Base-by-base conservation (phyloP, 371 early-diverging fungal genomes). In the Mortierella sp. region DNA sequence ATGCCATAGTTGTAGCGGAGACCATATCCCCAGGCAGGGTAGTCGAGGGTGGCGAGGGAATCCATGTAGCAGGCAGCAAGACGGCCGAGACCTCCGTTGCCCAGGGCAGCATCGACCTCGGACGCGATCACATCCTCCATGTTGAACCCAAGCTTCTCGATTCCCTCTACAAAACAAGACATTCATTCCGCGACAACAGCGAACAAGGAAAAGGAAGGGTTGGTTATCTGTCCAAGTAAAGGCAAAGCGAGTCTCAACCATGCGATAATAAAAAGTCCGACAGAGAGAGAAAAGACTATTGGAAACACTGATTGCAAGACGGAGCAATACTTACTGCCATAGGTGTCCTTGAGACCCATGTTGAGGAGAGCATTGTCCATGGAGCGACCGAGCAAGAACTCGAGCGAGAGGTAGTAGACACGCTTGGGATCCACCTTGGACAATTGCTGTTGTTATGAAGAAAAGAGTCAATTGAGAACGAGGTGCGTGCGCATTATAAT, bases 1-100 rank as follows among this genome's bases (percentile, higher is more conserved):
- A 97, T 97, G 81, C 97, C 97, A 82, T 97, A 97, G 77, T 91
- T 95, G 90, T 97, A 97, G 55, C 95, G 93, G 64, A 95, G 89
- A 68, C 94, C 94, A 73, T 95, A 95, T 71, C 95, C 96, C 95
- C 96, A 96, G 40, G 94, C 96, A 37, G 97, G 96, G 68, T 94
- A 95, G 84, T 97, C 94, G 37, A 91, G 83, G 65, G 95, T 93
- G 41, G 97, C 97, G 79, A 97, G 80, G 48, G 96, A 95, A 82
- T 97, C 96, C 91, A 96, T 94, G 77, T 94, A 96, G 80, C 96
- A 96, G 61, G 96, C 96, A 4, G 96, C 96, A 66, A 96, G 88
- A 61, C 96, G 94, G 45, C 96, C 96, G 3, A 97, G 88, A 79
- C 97, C 97, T 77, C 97, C 97, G 84, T 97, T 97, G 55, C 97